Base-by-base conservation (phyloP, 1,139 yeast genomes). In the Magnusiomyces fungicola region DNA sequence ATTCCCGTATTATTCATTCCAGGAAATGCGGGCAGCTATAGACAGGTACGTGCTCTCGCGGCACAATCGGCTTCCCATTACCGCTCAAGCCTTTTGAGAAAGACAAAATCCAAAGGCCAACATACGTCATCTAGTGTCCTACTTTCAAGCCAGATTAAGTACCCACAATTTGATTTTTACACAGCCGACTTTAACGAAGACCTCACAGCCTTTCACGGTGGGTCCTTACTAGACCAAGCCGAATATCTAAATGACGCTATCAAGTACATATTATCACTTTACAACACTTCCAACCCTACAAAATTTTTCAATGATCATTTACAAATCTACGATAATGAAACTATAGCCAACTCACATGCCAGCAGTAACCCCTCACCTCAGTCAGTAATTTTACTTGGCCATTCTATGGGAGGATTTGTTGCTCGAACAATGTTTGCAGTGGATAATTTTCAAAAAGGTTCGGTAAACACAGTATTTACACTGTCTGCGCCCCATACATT, bases 181-280 rank as follows among this genome's bases (percentile, higher is more conserved):
- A 73, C 95, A 0, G 95, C 95, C 1, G 97, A 92, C 63, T 92
- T 92, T 68, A 88, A 89, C 61, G 97, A 92, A 67, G 98, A 92
- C 63, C 83, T 89, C 58, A 89, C 97, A 1, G 98, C 98, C 0
- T 87, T 92, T 65, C 97, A 90, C 65, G 99, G 99, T 0, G 74
- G 90, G 57, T 88, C 97, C 1, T 73, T 92, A 74, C 69, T 89
- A 42, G 97, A 92, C 63, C 98, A 92, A 67, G 96, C 97, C 0
- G 96, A 87, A 63, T 92, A 85, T 64, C 68, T 87, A 53, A 92
- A 94, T 61, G 97, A 90, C 57, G 97, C 97, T 0, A 73, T 92
- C 4, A 67, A 69, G 38, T 89, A 81, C 62, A 89, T 92, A 22
- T 69, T 92, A 19, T 76, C 79, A 3, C 68, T 92, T 10, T 92